Evolutionary conservation across 2,329 filamentous ascomycete genomes (phyloP), one percentile per base, ranked within the genome.

Genomic region (Monilinia polystroma): DNA sequence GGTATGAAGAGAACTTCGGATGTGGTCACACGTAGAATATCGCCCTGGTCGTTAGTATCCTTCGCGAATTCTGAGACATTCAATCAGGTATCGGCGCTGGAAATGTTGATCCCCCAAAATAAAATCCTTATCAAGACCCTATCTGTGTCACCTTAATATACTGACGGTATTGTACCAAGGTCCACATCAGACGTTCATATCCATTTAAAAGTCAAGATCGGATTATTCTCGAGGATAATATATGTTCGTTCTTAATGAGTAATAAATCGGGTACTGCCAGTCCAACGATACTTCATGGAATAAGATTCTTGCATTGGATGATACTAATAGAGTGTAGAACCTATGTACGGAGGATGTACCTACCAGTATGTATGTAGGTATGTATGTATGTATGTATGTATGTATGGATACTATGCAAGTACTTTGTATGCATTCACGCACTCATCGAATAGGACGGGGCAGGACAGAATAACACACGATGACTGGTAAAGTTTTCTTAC

Each of bases 1-100:
- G 60, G 60, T 56, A 59, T 41, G 43, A 49, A 5, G 23, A 47
- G 53, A 59, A 18, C 58, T 62, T 51, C 45, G 47, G 58, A 62
- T 32, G 58, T 62, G 58, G 58, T 62, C 58, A 62, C 58, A 62
- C 58, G 58, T 51, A 26, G 45, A 62, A 51, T 62, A 41, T 51
- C n/a, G 20, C 32, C 47, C 58, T 62, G 58, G 47, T 52, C 45
- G 58, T 62, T 62, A 51, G 58, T 52, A 62, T 51, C 58, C 32
- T 51, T 49, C 58, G 29, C 32, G 29, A 60, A 38, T 60, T 51
- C 58, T 60, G 58, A 60, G 58, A 60, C 58, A 60, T 60, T 60
- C 57, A 60, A 60, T 14, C 57, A 60, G 43, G 57, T 60, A 60
- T 60, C 57, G 47, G 43, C 29, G 43, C 43, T 60, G 57, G 35